Percentiles rank a stretch among this genome's conserved stretches.
Conservation (phyloP, 768 basidiomycete genomes). For the Crepidotus variabilis region DNA sequence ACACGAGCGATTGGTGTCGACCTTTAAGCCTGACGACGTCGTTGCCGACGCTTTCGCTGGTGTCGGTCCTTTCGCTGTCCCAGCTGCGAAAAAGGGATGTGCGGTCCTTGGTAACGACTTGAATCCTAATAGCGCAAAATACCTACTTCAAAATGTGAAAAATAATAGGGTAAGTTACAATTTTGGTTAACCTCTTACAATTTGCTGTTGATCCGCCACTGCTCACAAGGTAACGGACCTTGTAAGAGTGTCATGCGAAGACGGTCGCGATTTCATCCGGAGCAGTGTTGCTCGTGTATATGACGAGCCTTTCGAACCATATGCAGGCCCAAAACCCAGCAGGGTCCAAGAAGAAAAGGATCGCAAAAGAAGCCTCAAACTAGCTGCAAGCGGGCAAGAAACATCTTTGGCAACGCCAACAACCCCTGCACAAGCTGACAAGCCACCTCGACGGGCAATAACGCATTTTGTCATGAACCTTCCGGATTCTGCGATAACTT, state of each 20-base stretch:
- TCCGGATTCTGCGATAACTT: conserved; percentile 86
- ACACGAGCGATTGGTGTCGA: conserved; percentile 77
- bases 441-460: conserved; percentile 50
- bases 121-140: conserved; percentile 85
- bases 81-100: conserved; percentile 89
- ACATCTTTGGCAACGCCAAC: conserved; percentile 7
- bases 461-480: conserved; percentile 98
- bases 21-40: conserved; percentile 73
- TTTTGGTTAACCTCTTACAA: conserved; percentile 1
- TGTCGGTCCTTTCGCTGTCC: conserved; percentile 94
- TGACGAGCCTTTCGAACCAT: conserved; percentile 64
- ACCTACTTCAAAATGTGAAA: conserved; percentile 65
- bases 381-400: conserved; percentile 13
- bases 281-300: conserved; percentile 47
- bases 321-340: conserved; percentile 45
- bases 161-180: conserved; percentile 65
- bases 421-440: conserved; percentile 8
- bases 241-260: conserved; percentile 73
- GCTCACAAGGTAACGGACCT: conserved; percentile 57
- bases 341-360: conserved; percentile 38
- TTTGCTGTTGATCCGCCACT: conserved; percentile 5
- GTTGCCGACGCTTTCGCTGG: conserved; percentile 95
- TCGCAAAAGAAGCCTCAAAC: conserved; percentile 31
- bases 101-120: conserved; percentile 90
- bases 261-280: conserved; percentile 85